Evolutionary conservation across 352 stramenopile genomes (phyloP).

Genomic region (Phytophthora litchii): DNA sequence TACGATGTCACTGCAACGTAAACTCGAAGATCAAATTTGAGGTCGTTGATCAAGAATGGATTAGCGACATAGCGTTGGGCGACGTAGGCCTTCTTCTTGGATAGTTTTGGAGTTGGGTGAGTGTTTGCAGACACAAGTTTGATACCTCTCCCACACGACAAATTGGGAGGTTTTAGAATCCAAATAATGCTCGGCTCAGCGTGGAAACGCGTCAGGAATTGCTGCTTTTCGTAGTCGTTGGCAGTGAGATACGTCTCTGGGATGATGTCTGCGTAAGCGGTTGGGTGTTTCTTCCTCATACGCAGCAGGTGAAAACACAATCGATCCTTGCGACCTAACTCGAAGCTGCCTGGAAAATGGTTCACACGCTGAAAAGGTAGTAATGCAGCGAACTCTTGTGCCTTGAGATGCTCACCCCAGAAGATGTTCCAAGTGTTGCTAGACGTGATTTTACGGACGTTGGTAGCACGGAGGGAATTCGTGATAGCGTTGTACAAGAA

Average conservation of each 20-base stretch:
- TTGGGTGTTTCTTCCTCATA: slow-evolving; percentile 64
- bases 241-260: slow-evolving; percentile 76
- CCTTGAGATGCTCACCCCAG: slow-evolving; percentile 74
- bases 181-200: slow-evolving; percentile 59
- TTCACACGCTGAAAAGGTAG: slow-evolving; percentile 69
- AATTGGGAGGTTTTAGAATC: slow-evolving; percentile 82
- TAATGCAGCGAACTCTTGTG: slow-evolving; percentile 44
- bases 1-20: slow-evolving; percentile 91
- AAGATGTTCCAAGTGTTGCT: slow-evolving; percentile 66
- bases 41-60: slow-evolving; percentile 87
- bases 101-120: slow-evolving; percentile 50
- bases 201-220: slow-evolving; percentile 58
- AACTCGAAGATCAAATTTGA: slow-evolving; percentile 93
- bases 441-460: slow-evolving; percentile 41
- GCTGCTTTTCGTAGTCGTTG: slow-evolving; percentile 71
- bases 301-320: slow-evolving; percentile 66
- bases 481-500: slow-evolving; percentile 84
- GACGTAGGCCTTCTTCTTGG: slow-evolving; percentile 78
- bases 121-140: slow-evolving; percentile 63
- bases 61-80: slow-evolving; percentile 76
- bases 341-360: slow-evolving; percentile 80
- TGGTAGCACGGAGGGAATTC: slow-evolving; percentile 55
- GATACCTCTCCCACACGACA: slow-evolving; percentile 80
- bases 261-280: slow-evolving; percentile 56
- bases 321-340: slow-evolving; percentile 77